These are phyloP conservation scores for Globisporangium iwayamae DNA, from an alignment of 352 stramenopile genomes.

Conservation along the genomic window DNA sequence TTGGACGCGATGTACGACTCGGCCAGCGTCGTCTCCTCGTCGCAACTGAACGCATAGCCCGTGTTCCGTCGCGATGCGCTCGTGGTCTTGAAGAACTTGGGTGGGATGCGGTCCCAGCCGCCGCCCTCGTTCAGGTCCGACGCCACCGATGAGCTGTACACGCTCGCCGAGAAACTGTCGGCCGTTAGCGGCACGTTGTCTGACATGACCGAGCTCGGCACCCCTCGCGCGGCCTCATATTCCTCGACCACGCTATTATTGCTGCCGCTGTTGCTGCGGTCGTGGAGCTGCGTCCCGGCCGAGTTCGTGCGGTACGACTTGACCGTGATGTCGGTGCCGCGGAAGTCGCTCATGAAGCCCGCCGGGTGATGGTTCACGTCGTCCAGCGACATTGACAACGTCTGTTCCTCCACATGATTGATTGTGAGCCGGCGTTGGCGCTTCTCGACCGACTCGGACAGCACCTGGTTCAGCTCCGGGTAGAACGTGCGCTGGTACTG, in stretches of 20 bases:
- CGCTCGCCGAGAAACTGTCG: slow-evolving; percentile 60
- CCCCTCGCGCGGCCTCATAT: not conserved
- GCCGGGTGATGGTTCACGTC: slow-evolving; percentile 43
- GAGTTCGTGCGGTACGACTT: slow-evolving; percentile 27
- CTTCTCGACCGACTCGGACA: slow-evolving; percentile 57
- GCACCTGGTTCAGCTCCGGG: slow-evolving; percentile 59
- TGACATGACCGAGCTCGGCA: slow-evolving; percentile 9
- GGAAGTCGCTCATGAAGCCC: slow-evolving; percentile 44
- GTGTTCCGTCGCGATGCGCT: slow-evolving; percentile 47
- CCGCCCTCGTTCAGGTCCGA: slow-evolving; percentile 25
- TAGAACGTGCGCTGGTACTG: slow-evolving; percentile 79
- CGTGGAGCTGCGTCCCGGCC: slow-evolving; percentile 13
- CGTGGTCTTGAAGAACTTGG: slow-evolving; percentile 32
- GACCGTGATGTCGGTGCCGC: slow-evolving; percentile 43
- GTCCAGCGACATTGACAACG: slow-evolving; percentile 74
- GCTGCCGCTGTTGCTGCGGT: slow-evolving; percentile 14
- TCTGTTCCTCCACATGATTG: slow-evolving; percentile 68
- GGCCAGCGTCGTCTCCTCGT: slow-evolving; percentile 77
- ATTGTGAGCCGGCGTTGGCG: slow-evolving; percentile 59
- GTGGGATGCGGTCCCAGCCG: slow-evolving; percentile 37
- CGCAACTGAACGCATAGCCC: slow-evolving; percentile 79
- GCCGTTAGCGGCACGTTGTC: slow-evolving; percentile 25
- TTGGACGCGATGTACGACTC: slow-evolving; percentile 86
- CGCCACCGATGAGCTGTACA: slow-evolving; percentile 54
- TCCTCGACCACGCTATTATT: slow-evolving; percentile 15